Evolutionary conservation across 2,329 filamentous ascomycete species (phyloP).

Genomic region (Bipolaris sorokiniana): DNA sequence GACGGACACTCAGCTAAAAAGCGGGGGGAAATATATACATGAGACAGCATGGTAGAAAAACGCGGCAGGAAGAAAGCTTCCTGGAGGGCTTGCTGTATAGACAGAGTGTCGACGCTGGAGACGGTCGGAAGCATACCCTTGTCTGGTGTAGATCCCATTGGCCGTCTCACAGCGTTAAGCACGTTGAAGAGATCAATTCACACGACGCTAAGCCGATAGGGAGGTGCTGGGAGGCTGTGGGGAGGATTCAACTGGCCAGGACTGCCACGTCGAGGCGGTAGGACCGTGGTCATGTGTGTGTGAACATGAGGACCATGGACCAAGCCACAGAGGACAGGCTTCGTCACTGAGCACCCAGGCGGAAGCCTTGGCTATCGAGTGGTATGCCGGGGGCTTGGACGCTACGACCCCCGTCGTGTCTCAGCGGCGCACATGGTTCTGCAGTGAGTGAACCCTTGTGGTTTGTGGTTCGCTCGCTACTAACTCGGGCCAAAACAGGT

Average conservation of each 20-base stretch:
- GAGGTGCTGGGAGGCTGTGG: not conserved
- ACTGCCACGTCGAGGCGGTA: slow-evolving; percentile 4
- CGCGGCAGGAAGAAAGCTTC: not conserved
- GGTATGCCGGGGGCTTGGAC: not conserved
- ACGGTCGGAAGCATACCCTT: not conserved
- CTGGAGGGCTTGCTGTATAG: not conserved
- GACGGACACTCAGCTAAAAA: not conserved
- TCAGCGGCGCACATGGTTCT: slow-evolving; percentile 17
- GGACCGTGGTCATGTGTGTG: slow-evolving; percentile 7
- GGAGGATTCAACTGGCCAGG: slow-evolving; percentile 9
- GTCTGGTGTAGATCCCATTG: slow-evolving; percentile 1
- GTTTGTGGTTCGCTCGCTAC: slow-evolving; percentile 17
- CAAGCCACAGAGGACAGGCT: slow-evolving; percentile 9
- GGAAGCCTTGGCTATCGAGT: slow-evolving; percentile 15
- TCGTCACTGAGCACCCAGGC: slow-evolving; percentile 2
- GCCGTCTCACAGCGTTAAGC: not conserved
- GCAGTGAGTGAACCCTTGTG: slow-evolving; percentile 8
- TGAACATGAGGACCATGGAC: slow-evolving; percentile 3
- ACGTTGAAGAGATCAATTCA: not conserved
- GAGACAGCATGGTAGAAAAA: not conserved
- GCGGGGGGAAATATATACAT: not conserved
- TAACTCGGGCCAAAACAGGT: slow-evolving; percentile 8
- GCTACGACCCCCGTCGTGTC: slow-evolving; percentile 15
- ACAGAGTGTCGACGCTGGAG: slow-evolving; percentile 4
- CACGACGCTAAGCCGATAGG: not conserved